Percentiles rank a stretch among this genome's conserved stretches.
Conservation (phyloP, 495 filamentous ascomycete genomes). For the Xylaria sp. region DNA sequence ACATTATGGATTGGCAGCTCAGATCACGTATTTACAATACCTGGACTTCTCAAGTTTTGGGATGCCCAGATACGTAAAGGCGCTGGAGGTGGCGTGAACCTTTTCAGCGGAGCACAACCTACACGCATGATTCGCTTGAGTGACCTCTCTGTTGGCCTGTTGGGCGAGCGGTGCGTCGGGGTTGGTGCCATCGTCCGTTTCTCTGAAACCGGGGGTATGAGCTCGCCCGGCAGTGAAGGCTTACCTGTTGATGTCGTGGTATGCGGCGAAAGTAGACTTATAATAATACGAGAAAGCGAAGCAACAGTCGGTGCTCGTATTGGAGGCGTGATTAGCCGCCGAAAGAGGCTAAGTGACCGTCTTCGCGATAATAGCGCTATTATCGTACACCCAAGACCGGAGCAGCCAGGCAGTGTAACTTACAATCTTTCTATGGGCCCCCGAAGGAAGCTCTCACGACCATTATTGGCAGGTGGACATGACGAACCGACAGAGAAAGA, state of each 20-base stretch:
- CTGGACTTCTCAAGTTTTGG: constrained; percentile 72
- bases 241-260: constrained; percentile 66
- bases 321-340: constrained; percentile 45
- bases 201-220: constrained; percentile 33
- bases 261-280: constrained; percentile 67
- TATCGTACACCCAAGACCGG: constrained; percentile 48
- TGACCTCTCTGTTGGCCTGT: constrained; percentile 61
- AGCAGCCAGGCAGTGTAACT: constrained; percentile 48
- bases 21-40: constrained; percentile 64
- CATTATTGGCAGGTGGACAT: constrained; percentile 28
- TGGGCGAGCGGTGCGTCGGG: constrained; percentile 70
- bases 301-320: constrained; percentile 44
- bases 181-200: constrained; percentile 61
- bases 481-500: constrained; percentile 35
- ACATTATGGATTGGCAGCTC: constrained; percentile 72
- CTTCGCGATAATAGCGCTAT: constrained; percentile 47
- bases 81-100: constrained; percentile 65
- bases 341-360: constrained; percentile 35
- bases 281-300: constrained; percentile 61
- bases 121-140: constrained; percentile 55
- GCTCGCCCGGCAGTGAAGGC: constrained; percentile 47
- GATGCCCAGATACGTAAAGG: constrained; percentile 63
- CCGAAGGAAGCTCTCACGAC: constrained; percentile 31
- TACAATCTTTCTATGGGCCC: constrained; percentile 55
- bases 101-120: constrained; percentile 57